Evolutionary conservation across 2,329 filamentous ascomycete species (phyloP), one percentile per base, ranked within the genome.

Genomic region (Sclerotinia borealis): DNA sequence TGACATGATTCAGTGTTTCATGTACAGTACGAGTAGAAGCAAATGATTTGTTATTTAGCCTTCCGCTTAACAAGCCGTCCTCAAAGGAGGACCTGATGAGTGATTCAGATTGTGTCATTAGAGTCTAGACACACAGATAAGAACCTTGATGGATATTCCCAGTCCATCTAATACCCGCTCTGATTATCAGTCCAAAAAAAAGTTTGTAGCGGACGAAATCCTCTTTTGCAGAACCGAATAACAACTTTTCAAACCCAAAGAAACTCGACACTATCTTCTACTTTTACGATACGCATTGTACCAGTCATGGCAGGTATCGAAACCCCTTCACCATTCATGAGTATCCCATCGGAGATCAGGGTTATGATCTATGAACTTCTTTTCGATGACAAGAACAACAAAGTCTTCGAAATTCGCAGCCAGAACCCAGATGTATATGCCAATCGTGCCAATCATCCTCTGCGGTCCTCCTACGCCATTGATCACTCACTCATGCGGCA

Each of bases 331-430:
- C 63, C 62, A 5, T 70, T 73, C 49, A 65, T 71, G 62, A 60
- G 62, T 19, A 64, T 72, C 9, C 71, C 70, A 5, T 61, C 65
- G 34, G 71, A 72, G 61, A 68, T 73, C 10, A 67, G 71, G 22
- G 59, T 72, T 19, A 68, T 70, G 61, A 72, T 72, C n/a, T 72
- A 71, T 43, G 69, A 74, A 15, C 75, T 79, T 48, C 75, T 82
- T 15, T 76, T 82, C 50, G 72, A 79, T 64, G 76, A 78, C 61
- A 64, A 60, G 11, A 60, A 63, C 45, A 69, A 75, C 48, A 74
- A 72, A 34, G 70, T 70, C 13, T 75, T 82, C 10, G 69, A 72
- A 15, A 79, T 82, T 29, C 76, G 76, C 29, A 80, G 77, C 60
- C 69, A 69, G 29, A 55, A 59, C 31, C 69, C 59, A 43, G 65